Evolutionary conservation across 768 basidiomycete genomes (phyloP).

Genomic region (Phlebiopsis flavidoalba): DNA sequence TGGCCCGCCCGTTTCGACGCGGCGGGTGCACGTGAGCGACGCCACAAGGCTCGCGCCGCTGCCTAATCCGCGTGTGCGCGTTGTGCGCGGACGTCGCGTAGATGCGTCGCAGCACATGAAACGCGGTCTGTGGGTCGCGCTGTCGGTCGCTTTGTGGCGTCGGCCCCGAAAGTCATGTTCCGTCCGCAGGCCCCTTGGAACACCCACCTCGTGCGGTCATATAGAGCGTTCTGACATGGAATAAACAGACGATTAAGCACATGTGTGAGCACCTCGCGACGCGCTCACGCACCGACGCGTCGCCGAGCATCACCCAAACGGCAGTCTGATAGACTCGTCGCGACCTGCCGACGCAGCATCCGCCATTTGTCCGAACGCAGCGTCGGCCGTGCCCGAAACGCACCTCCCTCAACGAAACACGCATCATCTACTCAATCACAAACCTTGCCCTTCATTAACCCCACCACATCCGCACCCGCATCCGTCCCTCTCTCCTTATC

Average conservation of each 20-base stretch:
- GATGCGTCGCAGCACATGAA: neutral
- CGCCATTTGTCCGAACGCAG: neutral
- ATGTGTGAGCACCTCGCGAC: neutral
- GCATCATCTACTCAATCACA: neutral
- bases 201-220: no score
- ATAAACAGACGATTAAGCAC: neutral
- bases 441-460: neutral
- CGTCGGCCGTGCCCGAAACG: neutral
- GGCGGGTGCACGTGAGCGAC: neutral
- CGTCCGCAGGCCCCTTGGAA: no score
- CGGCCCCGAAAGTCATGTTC: neutral
- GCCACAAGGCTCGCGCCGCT: neutral
- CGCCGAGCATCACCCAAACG: neutral
- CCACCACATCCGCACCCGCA: neutral
- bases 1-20: neutral
- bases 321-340: neutral
- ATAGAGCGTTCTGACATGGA: no score
- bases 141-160: neutral
- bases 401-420: neutral
- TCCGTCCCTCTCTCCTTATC: neutral
- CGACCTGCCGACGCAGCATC: neutral
- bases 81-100: no score
- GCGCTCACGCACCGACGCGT: neutral
- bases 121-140: neutral
- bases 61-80: no score